These are phyloP conservation scores for Pseudoneurospora amorphoporcata DNA, from an alignment of 495 filamentous ascomycete species.

Conservation along the genomic window DNA sequence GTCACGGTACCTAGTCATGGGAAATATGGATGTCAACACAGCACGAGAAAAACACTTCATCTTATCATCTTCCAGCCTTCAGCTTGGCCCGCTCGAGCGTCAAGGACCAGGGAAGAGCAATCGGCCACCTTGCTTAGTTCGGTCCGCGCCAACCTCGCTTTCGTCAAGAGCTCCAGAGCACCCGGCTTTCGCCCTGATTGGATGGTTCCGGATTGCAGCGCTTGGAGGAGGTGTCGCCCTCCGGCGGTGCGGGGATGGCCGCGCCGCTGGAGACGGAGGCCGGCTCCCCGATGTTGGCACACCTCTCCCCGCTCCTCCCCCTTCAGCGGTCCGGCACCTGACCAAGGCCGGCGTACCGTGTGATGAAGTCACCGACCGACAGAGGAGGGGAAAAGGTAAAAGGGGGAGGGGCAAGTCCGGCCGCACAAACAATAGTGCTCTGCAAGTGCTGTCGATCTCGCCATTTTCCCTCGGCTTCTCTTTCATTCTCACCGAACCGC, in stretches of 20 bases:
- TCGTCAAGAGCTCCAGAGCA: neutral
- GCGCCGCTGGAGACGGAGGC: neutral
- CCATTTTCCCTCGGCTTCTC: neutral
- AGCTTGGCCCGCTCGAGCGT: neutral
- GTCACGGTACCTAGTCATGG: neutral
- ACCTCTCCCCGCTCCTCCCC: neutral
- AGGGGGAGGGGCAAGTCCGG: neutral
- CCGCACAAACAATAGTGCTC: neutral
- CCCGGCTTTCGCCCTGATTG: neutral
- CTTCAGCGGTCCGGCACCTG: neutral
- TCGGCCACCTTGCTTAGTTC: neutral
- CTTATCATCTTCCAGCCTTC: neutral
- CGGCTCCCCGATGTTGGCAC: neutral
- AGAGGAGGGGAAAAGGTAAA: neutral
- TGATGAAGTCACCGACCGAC: neutral
- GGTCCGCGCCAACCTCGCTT: neutral
- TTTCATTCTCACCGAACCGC: neutral
- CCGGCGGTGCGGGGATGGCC: neutral
- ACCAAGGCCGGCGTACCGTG: neutral
- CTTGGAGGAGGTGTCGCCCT: neutral
- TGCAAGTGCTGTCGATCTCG: neutral
- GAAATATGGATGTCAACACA: neutral
- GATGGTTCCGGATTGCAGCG: neutral
- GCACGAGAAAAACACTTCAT: neutral
- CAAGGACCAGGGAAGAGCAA: neutral